These are phyloP conservation scores for Podila clonocystis DNA, from an alignment of 192 early-diverging fungal genomes.

Conservation along the genomic window DNA sequence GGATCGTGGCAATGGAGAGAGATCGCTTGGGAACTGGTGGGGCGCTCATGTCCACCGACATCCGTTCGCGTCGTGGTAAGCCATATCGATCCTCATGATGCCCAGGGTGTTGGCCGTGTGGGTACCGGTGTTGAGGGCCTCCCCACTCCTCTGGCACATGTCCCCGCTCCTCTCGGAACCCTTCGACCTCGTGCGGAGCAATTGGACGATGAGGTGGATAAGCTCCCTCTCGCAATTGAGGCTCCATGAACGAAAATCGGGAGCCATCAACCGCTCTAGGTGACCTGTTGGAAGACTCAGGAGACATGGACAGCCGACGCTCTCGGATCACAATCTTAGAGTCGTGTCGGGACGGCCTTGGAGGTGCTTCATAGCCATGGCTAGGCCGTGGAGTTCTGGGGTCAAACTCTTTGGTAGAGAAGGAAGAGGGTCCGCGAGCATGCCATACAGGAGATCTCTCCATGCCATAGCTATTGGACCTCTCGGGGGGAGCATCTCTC, in stretches of 20 bases:
- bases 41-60: background rate
- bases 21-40: background rate
- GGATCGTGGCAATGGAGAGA: background rate
- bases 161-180: too few relatives aligned
- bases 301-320: background rate
- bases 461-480: background rate
- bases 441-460: background rate
- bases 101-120: background rate
- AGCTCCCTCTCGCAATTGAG: background rate
- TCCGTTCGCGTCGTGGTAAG: background rate
- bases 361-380: background rate
- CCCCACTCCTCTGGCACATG: too few relatives aligned
- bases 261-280: background rate
- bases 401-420: too few relatives aligned
- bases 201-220: background rate
- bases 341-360: background rate
- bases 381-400: background rate
- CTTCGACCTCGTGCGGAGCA: background rate
- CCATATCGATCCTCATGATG: constrained; percentile 1
- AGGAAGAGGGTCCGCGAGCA: background rate
- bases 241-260: too few relatives aligned
- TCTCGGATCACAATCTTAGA: background rate
- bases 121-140: too few relatives aligned
- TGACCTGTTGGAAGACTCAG: background rate
- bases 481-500: background rate